phyloP scores from a whole-genome alignment of 352 stramenopile species.

The Phytophthora sp. region DNA sequence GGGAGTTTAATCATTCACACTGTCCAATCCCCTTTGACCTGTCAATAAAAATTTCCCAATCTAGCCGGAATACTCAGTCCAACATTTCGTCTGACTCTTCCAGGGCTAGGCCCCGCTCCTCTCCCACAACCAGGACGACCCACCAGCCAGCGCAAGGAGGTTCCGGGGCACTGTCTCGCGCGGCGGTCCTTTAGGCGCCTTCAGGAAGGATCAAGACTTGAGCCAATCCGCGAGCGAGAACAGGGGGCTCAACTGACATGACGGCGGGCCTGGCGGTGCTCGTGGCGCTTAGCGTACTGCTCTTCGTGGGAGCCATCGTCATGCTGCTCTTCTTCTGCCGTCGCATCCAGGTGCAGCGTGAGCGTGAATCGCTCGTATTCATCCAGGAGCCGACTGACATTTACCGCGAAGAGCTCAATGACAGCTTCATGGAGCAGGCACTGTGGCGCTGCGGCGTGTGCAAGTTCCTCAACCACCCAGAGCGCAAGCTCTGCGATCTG shows the following conservation, averaged over 20 bases:
- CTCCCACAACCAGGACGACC: constrained; percentile 26
- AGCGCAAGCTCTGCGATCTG: constrained; percentile 83
- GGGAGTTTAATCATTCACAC: background rate
- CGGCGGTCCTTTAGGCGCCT: no score
- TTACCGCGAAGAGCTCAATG: constrained; percentile 84
- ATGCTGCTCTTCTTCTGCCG: constrained; percentile 58
- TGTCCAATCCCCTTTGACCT: constrained; percentile 12
- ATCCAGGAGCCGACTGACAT: constrained; percentile 67
- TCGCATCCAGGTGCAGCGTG: constrained; percentile 41
- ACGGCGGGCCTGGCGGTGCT: constrained; percentile 45
- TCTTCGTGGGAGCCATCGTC: constrained; percentile 48
- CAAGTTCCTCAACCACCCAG: constrained; percentile 89
- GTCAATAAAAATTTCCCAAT: constrained; percentile 16
- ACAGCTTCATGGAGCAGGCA: constrained; percentile 81
- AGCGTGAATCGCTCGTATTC: constrained; percentile 54
- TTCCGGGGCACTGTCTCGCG: no score
- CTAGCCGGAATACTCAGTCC: constrained; percentile 14
- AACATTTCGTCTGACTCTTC: constrained; percentile 31
- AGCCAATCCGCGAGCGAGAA: no score
- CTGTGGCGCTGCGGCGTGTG: constrained; percentile 89
- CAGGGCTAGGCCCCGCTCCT: constrained; percentile 24
- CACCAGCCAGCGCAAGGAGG: background rate
- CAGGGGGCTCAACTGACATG: constrained; percentile 30
- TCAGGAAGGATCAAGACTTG: background rate
- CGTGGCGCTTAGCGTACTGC: constrained; percentile 47